Conservation (phyloP, 129 eudicot species). For the Ambrosia trifida region DNA sequence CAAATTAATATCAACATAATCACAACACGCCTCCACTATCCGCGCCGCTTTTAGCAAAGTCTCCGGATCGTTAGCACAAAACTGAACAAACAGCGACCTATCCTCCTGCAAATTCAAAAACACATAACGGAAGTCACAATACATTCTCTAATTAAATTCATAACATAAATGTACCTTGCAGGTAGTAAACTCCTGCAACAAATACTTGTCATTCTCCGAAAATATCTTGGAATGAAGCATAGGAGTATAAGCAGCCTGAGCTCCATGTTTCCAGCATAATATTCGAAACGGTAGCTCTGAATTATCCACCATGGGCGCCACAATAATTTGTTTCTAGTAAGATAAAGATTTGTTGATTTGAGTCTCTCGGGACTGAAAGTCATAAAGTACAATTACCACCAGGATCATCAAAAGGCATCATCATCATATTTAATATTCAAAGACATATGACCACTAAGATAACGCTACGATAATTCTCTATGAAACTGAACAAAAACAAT, state of each 20-base stretch:
- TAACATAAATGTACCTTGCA: conserved; percentile 57
- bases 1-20: conserved; percentile 83
- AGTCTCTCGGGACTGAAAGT: conserved; percentile 35
- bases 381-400: too few relatives aligned
- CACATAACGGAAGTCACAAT: neutral
- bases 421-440: too few relatives aligned
- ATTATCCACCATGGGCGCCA: conserved; percentile 95
- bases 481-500: too few relatives aligned
- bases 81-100: conserved; percentile 85
- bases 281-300: conserved; percentile 91
- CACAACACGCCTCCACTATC: conserved; percentile 78
- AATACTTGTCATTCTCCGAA: conserved; percentile 63
- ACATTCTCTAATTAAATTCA: neutral
- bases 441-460: too few relatives aligned
- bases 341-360: conserved; percentile 78
- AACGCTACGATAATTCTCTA: too few relatives aligned
- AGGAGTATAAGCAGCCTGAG: conserved; percentile 89
- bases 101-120: conserved; percentile 61
- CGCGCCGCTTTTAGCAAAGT: conserved; percentile 78
- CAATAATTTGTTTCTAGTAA: conserved; percentile 69
- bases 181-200: conserved; percentile 72
- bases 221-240: conserved; percentile 83
- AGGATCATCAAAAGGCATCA: too few relatives aligned
- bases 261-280: conserved; percentile 83
- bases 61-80: conserved; percentile 91